Conservation (phyloP, 2,329 filamentous ascomycete genomes). For the Helminthosporium solani region DNA sequence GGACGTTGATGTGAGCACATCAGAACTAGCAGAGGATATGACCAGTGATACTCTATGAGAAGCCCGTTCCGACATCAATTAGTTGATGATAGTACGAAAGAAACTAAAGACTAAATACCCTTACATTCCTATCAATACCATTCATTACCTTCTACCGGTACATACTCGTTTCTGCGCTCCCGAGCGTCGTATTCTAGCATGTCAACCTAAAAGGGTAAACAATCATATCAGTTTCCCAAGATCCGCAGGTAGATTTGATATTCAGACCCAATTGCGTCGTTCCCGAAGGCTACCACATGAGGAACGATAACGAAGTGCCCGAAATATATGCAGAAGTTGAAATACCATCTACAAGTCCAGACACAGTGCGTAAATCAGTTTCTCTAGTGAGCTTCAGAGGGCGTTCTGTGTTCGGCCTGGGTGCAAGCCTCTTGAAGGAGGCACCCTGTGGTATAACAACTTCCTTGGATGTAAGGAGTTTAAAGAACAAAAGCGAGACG, state of each 20-base stretch:
- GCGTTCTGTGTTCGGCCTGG: neutral
- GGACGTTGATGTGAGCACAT: neutral
- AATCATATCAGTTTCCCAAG: slow-evolving; percentile 14
- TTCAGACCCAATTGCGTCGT: slow-evolving; percentile 10
- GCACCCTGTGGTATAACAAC: slow-evolving; percentile 6
- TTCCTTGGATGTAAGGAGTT: slow-evolving; percentile 17
- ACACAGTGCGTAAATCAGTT: slow-evolving; percentile 16
- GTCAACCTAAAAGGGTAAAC: slow-evolving; percentile 2
- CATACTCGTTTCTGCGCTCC: slow-evolving; percentile 9
- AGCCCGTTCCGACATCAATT: slow-evolving; percentile 15
- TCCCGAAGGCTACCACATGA: slow-evolving; percentile 18
- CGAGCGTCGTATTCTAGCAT: slow-evolving; percentile 17
- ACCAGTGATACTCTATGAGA: neutral
- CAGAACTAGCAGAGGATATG: neutral
- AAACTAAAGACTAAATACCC: slow-evolving; percentile 16
- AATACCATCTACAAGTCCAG: slow-evolving; percentile 11
- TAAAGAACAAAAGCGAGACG: slow-evolving; percentile 19
- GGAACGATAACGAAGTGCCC: slow-evolving; percentile 12
- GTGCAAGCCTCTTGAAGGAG: slow-evolving; percentile 9
- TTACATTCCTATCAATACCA: slow-evolving; percentile 8
- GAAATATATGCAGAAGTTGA: slow-evolving; percentile 19
- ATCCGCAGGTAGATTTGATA: slow-evolving; percentile 4
- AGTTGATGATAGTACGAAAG: slow-evolving; percentile 11
- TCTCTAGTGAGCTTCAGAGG: slow-evolving; percentile 8
- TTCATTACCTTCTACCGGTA: slow-evolving; percentile 5